Conservation (phyloP, 2,329 filamentous ascomycete species). For the Phoma herbarum region DNA sequence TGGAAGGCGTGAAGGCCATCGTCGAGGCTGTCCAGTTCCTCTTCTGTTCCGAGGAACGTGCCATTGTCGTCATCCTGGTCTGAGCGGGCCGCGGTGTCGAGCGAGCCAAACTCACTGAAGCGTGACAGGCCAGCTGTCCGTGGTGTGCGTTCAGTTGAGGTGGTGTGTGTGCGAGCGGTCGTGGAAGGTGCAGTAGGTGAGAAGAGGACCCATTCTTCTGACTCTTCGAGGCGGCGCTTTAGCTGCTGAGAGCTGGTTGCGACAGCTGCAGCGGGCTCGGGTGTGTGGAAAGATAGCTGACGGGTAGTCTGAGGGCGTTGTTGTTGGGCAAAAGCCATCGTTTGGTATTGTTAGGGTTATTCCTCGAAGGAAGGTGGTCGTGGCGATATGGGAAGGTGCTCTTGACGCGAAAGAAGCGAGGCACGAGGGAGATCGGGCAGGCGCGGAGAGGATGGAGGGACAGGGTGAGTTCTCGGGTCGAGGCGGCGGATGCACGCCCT, state of each 20-base stretch:
- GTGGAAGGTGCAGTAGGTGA: conserved; percentile 68
- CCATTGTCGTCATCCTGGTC: conserved; percentile 51
- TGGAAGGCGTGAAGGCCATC: conserved; percentile 91
- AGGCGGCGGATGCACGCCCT: conserved; percentile 19
- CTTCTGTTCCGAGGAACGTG: conserved; percentile 59
- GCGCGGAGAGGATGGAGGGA: conserved; percentile 12
- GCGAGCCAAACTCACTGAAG: conserved; percentile 81
- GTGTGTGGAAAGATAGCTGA: conserved; percentile 46
- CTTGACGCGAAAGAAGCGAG: conserved; percentile 22
- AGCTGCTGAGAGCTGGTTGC: conserved; percentile 48
- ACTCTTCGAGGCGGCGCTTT: conserved; percentile 68
- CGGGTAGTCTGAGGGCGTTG: conserved; percentile 48
- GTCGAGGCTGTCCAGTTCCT: conserved; percentile 91
- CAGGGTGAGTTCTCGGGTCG: conserved; percentile 1
- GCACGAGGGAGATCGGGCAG: conserved; percentile 28
- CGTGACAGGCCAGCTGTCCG: conserved; percentile 75
- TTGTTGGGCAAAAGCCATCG: conserved; percentile 53
- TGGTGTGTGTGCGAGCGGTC: conserved; percentile 74
- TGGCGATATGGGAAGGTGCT: conserved; percentile 26
- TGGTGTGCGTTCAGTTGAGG: conserved; percentile 69
- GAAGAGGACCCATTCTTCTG: conserved; percentile 97
- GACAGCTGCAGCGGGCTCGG: conserved; percentile 36
- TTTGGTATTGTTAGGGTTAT: conserved; percentile 16
- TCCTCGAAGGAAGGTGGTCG: conserved; percentile 18
- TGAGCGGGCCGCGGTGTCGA: conserved; percentile 73